Percentiles rank a stretch among this genome's conserved stretches.
Conservation (phyloP, 78 protist species). For the Dictyostelium capitatum region DNA sequence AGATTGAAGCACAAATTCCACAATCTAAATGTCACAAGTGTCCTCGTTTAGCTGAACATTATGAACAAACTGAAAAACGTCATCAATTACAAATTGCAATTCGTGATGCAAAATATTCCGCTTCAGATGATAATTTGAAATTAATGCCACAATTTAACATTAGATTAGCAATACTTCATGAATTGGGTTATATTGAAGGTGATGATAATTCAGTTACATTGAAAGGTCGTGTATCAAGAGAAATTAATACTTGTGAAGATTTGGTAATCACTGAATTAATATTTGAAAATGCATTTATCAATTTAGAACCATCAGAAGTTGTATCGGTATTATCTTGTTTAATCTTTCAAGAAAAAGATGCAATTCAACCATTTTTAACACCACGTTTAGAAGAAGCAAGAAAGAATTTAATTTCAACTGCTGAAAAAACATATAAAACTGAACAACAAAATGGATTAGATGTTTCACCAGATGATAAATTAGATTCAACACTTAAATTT, state of each 20-base stretch:
- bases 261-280: slow-evolving; percentile 93
- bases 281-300: slow-evolving; percentile 88
- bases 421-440: slow-evolving; percentile 28
- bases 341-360: slow-evolving; percentile 89
- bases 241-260: slow-evolving; percentile 90
- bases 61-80: slow-evolving; percentile 7
- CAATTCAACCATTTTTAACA: slow-evolving; percentile 68
- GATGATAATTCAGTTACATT: slow-evolving; percentile 75
- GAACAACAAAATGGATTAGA: slow-evolving; percentile 84
- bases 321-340: slow-evolving; percentile 88
- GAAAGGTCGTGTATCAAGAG: slow-evolving; percentile 95
- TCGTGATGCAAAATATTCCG: not conserved
- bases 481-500: slow-evolving; percentile 45
- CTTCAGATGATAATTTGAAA: slow-evolving; percentile 83
- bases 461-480: slow-evolving; percentile 8
- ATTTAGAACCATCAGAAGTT: slow-evolving; percentile 84
- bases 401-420: not conserved
- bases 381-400: slow-evolving; percentile 67
- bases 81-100: slow-evolving; percentile 33
- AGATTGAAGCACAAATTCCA: slow-evolving; percentile 46
- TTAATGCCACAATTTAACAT: slow-evolving; percentile 93
- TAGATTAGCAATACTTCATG: slow-evolving; percentile 84
- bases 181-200: slow-evolving; percentile 81
- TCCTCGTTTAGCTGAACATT: slow-evolving; percentile 79
- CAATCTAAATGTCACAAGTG: slow-evolving; percentile 84